A percentile compares a stretch with the other conserved stretches of the same genome.
Conservation (phyloP, 306 rosid species). For the Corylus heterophylla region DNA sequence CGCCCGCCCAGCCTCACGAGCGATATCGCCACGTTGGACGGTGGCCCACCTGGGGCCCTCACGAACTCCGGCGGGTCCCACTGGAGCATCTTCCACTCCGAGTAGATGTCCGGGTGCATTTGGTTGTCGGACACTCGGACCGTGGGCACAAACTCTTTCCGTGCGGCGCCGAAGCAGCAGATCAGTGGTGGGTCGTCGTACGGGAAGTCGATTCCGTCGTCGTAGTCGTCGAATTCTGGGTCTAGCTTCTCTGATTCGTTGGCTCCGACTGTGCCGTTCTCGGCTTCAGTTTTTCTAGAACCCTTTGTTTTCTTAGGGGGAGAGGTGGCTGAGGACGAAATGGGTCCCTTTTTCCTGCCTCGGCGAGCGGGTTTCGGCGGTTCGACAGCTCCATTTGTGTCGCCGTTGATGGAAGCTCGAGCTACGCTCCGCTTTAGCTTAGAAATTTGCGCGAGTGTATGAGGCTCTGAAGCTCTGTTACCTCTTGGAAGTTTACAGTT, state of each 20-base stretch:
- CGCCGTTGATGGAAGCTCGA: conserved; percentile 42
- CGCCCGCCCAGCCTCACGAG: conserved; percentile 93
- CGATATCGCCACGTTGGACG: conserved; percentile 83
- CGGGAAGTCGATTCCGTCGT: conserved; percentile 63
- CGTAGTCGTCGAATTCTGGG: conserved; percentile 42
- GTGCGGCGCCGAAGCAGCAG: conserved; percentile 88
- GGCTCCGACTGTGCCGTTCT: conserved; percentile 36
- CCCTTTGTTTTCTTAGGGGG: conserved; percentile 43
- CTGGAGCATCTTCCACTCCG: conserved; percentile 94
- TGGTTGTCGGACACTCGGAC: conserved; percentile 74
- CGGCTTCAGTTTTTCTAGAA: conserved; percentile 30
- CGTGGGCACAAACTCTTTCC: conserved; percentile 76
- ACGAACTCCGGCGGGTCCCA: conserved; percentile 97
- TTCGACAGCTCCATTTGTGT: conserved; percentile 40
- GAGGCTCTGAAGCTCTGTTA: neutral
- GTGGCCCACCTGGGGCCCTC: conserved; percentile 75
- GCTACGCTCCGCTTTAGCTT: conserved; percentile 23
- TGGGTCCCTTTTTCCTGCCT: conserved; percentile 56
- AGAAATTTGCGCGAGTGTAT: conserved; percentile 11
- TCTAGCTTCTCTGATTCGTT: conserved; percentile 17
- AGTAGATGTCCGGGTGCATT: conserved; percentile 79
- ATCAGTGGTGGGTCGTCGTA: conserved; percentile 74
- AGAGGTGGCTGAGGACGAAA: conserved; percentile 16
- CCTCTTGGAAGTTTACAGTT: conserved; percentile 2
- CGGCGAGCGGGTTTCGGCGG: conserved; percentile 58